Conservation (phyloP, 345 rosid species). For the Bruguiera gymnorhiza region DNA sequence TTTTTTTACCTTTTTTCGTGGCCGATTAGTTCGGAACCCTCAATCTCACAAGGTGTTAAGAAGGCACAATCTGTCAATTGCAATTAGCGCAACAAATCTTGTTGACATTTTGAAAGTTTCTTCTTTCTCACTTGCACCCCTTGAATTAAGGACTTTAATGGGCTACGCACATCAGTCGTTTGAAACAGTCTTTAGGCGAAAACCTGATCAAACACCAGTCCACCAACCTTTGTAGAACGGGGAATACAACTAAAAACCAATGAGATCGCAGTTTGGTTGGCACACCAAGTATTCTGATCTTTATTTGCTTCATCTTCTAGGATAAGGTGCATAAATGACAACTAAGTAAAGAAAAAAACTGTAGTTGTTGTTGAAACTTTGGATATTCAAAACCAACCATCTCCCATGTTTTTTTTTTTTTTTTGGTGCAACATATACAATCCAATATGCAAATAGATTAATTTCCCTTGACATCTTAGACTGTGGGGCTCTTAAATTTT, state of each 20-base stretch:
- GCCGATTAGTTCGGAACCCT: background rate
- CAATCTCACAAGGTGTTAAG: no score
- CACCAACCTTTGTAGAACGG: slow-evolving; percentile 6
- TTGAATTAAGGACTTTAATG: slow-evolving; percentile 12
- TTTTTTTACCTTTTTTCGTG: background rate
- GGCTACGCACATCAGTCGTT: slow-evolving; percentile 10
- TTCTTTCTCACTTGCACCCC: background rate
- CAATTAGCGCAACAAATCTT: background rate
- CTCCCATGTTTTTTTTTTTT: no score
- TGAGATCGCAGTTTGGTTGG: slow-evolving; percentile 39
- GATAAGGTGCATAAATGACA: slow-evolving; percentile 23
- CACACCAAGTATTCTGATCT: slow-evolving; percentile 16
- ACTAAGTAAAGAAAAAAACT: background rate
- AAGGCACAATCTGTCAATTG: background rate
- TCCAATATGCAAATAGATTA: no score
- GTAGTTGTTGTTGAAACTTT: slow-evolving; percentile 12
- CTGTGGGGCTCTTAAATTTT: no score
- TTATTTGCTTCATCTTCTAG: slow-evolving; percentile 30
- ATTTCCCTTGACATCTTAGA: background rate
- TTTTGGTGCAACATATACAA: background rate
- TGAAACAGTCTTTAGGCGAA: slow-evolving; percentile 28
- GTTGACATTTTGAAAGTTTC: background rate
- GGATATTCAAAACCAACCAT: slow-evolving; percentile 25
- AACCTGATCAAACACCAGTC: slow-evolving; percentile 7
- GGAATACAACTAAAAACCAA: slow-evolving; percentile 18